A percentile compares a stretch with the other conserved stretches of the same genome.
Conservation (phyloP, 805 yeast genomes). For the Lipomyces chichibuensis region DNA sequence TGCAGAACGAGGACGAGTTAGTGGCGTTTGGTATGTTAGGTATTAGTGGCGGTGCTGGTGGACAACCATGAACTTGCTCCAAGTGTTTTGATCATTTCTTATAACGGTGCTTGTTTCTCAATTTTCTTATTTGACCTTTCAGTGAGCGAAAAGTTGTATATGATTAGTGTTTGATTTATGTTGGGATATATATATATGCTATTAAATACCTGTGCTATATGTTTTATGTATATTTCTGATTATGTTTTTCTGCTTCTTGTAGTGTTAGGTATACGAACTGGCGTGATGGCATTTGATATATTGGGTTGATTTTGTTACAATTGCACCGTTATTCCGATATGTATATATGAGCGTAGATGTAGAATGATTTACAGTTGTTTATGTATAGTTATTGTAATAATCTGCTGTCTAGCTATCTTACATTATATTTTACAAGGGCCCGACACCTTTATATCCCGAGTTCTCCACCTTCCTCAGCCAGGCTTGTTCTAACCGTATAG, state of each 20-base stretch:
- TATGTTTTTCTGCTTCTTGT: neutral
- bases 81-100: neutral
- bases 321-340: neutral
- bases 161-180: neutral
- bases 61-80: neutral
- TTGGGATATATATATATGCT: neutral
- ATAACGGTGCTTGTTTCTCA: neutral
- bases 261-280: neutral
- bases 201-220: neutral
- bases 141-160: neutral
- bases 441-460: neutral
- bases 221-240: neutral
- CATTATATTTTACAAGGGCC: neutral
- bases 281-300: neutral
- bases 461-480: constrained; percentile 16
- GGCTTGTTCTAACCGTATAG: constrained; percentile 59
- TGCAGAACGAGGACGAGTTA: constrained; percentile 10
- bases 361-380: neutral
- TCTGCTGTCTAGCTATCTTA: neutral
- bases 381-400: neutral
- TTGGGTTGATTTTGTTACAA: neutral
- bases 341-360: constrained; percentile 1
- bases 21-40: constrained; percentile 14
- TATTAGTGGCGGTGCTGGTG: constrained; percentile 8
- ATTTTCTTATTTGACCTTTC: neutral